These are phyloP conservation scores for Penicillium sp. DNA, from an alignment of 2,329 filamentous ascomycete species.

Conservation along the genomic window DNA sequence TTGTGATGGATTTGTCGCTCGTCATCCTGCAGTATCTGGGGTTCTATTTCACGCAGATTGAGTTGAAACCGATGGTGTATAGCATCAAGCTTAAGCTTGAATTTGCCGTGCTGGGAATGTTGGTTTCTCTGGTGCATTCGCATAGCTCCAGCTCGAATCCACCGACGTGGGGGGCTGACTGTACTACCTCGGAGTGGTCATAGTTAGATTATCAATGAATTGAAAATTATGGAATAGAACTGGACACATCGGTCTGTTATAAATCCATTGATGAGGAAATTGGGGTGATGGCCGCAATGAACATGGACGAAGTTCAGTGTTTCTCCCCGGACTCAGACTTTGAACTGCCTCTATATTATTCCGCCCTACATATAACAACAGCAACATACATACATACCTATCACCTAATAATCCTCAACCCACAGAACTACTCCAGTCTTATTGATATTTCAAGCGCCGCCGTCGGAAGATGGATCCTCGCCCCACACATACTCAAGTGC, in stretches of 20 bases:
- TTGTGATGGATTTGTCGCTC: constrained; percentile 51
- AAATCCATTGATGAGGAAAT: too few relatives aligned
- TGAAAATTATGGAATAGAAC: background rate
- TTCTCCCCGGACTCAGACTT: background rate
- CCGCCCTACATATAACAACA: background rate
- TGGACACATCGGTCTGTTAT: too few relatives aligned
- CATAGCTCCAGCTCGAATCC: constrained; percentile 8
- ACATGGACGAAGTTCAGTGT: background rate
- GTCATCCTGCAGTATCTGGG: constrained; percentile 45
- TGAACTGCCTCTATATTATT: background rate
- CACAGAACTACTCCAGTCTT: too few relatives aligned
- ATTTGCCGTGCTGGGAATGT: constrained; percentile 57
- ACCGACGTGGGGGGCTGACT: constrained; percentile 8
- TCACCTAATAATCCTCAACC: too few relatives aligned
- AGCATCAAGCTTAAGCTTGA: constrained; percentile 57
- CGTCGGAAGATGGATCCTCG: constrained; percentile 1
- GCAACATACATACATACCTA: background rate
- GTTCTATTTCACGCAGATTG: constrained; percentile 44
- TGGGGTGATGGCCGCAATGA: background rate
- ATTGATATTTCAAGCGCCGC: background rate
- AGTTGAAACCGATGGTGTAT: constrained; percentile 42
- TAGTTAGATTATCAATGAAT: background rate
- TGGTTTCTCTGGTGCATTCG: constrained; percentile 35
- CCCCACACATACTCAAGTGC: background rate
- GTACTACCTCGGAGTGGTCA: constrained; percentile 13